Percentiles rank a stretch among this genome's conserved stretches.
Evolutionary conservation across 495 filamentous ascomycete genomes (phyloP).

Genomic region (Penicillium psychrofluorescens): DNA sequence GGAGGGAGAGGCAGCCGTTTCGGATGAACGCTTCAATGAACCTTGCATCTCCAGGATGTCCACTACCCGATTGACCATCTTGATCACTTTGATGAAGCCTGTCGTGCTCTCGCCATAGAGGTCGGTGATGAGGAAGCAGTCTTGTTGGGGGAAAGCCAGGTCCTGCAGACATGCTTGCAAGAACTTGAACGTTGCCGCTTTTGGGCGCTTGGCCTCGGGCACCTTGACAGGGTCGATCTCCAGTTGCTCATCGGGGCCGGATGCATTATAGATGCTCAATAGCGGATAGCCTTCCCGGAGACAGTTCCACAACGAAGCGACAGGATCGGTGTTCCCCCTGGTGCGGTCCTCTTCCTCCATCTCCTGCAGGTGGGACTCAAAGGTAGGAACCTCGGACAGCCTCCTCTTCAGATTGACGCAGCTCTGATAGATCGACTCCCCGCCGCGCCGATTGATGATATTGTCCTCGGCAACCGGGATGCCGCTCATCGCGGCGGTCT

Average conservation of each 20-base stretch:
- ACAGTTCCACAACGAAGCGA: conserved; percentile 84
- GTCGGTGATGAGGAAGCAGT: conserved; percentile 88
- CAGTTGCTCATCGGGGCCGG: conserved; percentile 57
- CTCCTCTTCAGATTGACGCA: conserved; percentile 77
- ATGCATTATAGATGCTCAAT: conserved; percentile 80
- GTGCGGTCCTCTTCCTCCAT: conserved; percentile 55
- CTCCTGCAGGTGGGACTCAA: conserved; percentile 60
- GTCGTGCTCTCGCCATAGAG: conserved; percentile 91
- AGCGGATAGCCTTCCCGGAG: conserved; percentile 79
- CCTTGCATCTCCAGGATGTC: conserved; percentile 74
- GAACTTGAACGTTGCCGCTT: conserved; percentile 65
- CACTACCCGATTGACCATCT: conserved; percentile 80
- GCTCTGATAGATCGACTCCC: conserved; percentile 91
- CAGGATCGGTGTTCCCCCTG: conserved; percentile 66
- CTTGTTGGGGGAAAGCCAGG: conserved; percentile 65
- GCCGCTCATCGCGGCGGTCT: conserved; percentile 32
- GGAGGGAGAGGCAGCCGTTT: conserved; percentile 33
- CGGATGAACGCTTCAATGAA: conserved; percentile 51
- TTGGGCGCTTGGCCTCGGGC: conserved; percentile 58
- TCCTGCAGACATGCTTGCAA: conserved; percentile 62
- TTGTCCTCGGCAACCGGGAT: conserved; percentile 70
- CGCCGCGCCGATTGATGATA: conserved; percentile 91
- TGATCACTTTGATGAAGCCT: conserved; percentile 92
- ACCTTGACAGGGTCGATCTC: conserved; percentile 53
- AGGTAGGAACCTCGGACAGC: conserved; percentile 73